These are phyloP conservation scores for Penicillium simplicissimum DNA, from an alignment of 495 filamentous ascomycete species.

Conservation along the genomic window DNA sequence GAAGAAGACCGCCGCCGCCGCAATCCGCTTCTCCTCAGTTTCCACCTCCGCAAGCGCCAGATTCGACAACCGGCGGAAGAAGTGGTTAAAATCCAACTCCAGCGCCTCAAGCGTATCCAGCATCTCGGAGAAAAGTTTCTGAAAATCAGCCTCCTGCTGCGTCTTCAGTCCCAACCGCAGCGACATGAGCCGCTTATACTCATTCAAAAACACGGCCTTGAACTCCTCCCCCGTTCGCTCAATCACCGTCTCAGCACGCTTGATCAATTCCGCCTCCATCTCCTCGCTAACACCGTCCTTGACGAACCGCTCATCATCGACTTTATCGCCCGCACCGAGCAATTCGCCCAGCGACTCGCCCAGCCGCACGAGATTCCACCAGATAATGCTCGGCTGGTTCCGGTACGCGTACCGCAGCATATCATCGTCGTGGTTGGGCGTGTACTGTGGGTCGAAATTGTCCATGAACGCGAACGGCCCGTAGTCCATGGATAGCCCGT, in stretches of 20 bases:
- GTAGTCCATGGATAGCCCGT: constrained; percentile 87
- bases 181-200: constrained; percentile 84
- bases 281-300: constrained; percentile 69
- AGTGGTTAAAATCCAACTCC: constrained; percentile 88
- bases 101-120: constrained; percentile 79
- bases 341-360: constrained; percentile 91
- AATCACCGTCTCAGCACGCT: constrained; percentile 81
- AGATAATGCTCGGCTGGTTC: constrained; percentile 94
- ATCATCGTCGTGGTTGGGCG: constrained; percentile 94
- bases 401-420: constrained; percentile 84
- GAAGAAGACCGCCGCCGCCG: constrained; percentile 68
- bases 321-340: constrained; percentile 66
- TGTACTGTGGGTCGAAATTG: constrained; percentile 91
- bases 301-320: constrained; percentile 71
- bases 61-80: constrained; percentile 74
- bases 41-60: constrained; percentile 59
- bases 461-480: constrained; percentile 97
- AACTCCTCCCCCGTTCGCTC: constrained; percentile 77
- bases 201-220: constrained; percentile 76
- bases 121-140: constrained; percentile 70
- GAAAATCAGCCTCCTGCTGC: constrained; percentile 69
- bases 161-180: constrained; percentile 71
- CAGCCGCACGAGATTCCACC: constrained; percentile 96
- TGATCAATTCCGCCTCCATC: constrained; percentile 64
- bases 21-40: constrained; percentile 57